Conservation (phyloP, 257 asterid genomes). For the Solanum megistacrolobum region DNA sequence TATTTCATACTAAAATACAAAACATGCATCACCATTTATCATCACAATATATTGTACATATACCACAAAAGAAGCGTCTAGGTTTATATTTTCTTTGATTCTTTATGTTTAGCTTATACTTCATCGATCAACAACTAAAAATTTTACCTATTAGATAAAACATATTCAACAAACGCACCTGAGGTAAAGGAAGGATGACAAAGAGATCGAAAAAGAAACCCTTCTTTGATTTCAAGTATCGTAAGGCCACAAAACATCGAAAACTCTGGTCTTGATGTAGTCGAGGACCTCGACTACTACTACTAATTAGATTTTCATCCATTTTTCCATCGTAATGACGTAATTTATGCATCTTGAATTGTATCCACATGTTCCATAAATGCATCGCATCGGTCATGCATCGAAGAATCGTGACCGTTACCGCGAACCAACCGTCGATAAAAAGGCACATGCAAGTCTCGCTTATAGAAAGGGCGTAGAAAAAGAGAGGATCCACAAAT, state of each 20-base stretch:
- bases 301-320: not conserved
- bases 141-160: not conserved
- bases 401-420: conserved; percentile 71
- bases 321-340: conserved; percentile 5
- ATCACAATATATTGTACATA: not conserved
- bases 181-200: conserved; percentile 89
- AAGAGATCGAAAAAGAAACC: conserved; percentile 78
- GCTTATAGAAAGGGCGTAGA: conserved; percentile 73
- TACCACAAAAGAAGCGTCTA: not conserved
- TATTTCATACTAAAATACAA: not conserved
- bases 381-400: conserved; percentile 83
- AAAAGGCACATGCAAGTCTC: conserved; percentile 76
- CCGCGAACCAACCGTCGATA: conserved; percentile 87
- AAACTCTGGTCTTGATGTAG: conserved; percentile 1
- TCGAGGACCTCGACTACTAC: not conserved
- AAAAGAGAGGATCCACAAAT: conserved; percentile 76
- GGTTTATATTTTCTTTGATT: not conserved
- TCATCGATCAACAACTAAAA: not conserved
- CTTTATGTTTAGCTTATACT: not conserved
- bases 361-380: conserved; percentile 85
- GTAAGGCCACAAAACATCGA: conserved; percentile 23
- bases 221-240: conserved; percentile 37
- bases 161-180: conserved; percentile 20
- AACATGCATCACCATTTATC: conserved; percentile 21
- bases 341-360: conserved; percentile 36